Conservation (phyloP, 345 rosid genomes). For the Dipteronia dyeriana region DNA sequence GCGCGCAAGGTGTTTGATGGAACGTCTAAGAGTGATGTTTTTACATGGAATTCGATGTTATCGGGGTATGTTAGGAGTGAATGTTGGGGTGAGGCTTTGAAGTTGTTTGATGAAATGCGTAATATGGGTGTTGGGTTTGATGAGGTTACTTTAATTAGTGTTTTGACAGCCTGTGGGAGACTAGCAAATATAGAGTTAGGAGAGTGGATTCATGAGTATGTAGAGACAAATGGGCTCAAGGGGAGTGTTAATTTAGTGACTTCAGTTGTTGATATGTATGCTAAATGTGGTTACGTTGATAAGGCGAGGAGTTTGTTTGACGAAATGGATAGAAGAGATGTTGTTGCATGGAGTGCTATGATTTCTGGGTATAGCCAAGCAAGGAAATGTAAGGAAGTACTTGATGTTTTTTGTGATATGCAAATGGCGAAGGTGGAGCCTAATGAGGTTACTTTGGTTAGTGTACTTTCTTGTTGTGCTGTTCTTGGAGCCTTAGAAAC, state of each 20-base stretch:
- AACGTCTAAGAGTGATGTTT: slow-evolving; percentile 37
- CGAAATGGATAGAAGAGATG: slow-evolving; percentile 28
- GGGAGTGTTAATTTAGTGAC: slow-evolving; percentile 30
- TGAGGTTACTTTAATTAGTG: slow-evolving; percentile 39
- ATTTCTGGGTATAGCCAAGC: slow-evolving; percentile 42
- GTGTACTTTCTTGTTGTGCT: slow-evolving; percentile 43
- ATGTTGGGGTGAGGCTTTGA: slow-evolving; percentile 31
- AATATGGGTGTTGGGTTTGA: slow-evolving; percentile 26
- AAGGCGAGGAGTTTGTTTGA: slow-evolving; percentile 38
- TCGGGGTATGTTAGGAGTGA: slow-evolving; percentile 37
- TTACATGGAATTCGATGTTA: slow-evolving; percentile 48
- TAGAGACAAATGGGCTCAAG: slow-evolving; percentile 34
- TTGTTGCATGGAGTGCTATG: slow-evolving; percentile 43
- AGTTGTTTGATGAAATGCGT: slow-evolving; percentile 38
- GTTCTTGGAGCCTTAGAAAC: slow-evolving; percentile 40
- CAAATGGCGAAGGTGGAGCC: slow-evolving; percentile 34
- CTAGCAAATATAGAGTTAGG: slow-evolving; percentile 38
- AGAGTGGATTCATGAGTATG: slow-evolving; percentile 35
- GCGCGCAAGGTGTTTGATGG: slow-evolving; percentile 43
- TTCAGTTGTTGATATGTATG: slow-evolving; percentile 48
- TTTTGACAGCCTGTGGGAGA: slow-evolving; percentile 46
- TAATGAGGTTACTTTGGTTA: slow-evolving; percentile 44
- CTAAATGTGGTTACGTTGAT: slow-evolving; percentile 42
- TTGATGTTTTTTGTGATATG: slow-evolving; percentile 39
- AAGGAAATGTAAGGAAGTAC: slow-evolving; percentile 38